A percentile compares a stretch with the other conserved stretches of the same genome.
Evolutionary conservation across 2,329 filamentous ascomycete species (phyloP).

Genomic region (Trichoderma koningii): DNA sequence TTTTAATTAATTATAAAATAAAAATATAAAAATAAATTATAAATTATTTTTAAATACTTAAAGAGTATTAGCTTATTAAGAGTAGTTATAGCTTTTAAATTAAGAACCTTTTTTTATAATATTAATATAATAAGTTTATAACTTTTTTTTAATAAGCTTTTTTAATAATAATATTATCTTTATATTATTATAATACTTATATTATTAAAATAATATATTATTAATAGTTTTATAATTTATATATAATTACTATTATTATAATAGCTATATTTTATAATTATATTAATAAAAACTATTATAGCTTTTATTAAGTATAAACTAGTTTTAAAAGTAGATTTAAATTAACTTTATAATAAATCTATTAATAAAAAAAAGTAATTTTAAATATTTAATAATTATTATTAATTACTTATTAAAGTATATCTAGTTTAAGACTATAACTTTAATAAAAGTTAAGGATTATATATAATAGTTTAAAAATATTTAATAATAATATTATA

Average conservation of each 20-base stretch:
- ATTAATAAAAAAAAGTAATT: not conserved
- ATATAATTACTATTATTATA: not conserved
- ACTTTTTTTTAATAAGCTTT: not conserved
- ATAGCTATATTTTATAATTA: not conserved
- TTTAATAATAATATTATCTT: not conserved
- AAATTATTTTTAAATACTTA: not conserved
- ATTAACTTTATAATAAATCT: not conserved
- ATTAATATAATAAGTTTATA: not conserved
- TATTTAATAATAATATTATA: not conserved
- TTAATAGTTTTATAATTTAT: too few relatives aligned
- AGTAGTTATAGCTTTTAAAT: not conserved
- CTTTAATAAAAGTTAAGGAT: not conserved
- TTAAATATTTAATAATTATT: not conserved
- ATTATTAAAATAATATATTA: too few relatives aligned
- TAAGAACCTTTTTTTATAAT: not conserved
- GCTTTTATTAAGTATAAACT: not conserved
- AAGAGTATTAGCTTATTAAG: not conserved
- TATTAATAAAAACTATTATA: not conserved
- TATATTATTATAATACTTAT: too few relatives aligned
- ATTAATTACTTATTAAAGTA: not conserved
- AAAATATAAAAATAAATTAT: not conserved
- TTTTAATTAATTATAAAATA: too few relatives aligned
- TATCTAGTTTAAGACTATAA: not conserved
- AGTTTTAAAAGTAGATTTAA: not conserved
- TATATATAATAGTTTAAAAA: not conserved